These are phyloP conservation scores for Wickerhamiella bombiphila DNA, from an alignment of 805 yeast species.

Conservation along the genomic window DNA sequence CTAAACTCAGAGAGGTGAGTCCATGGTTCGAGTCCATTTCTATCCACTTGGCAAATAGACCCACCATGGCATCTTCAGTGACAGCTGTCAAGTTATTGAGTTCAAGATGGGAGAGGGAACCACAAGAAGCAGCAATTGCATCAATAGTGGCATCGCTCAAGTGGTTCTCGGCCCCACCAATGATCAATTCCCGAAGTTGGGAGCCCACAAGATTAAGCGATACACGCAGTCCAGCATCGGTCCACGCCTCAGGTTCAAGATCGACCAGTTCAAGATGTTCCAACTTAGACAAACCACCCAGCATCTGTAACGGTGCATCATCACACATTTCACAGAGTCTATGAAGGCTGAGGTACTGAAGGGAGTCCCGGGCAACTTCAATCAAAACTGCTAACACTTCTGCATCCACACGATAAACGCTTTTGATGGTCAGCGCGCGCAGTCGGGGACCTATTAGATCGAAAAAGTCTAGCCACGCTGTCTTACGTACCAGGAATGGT, in stretches of 20 bases:
- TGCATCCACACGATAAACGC: constrained; percentile 71
- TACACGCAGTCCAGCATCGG: constrained; percentile 54
- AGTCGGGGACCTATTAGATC: constrained; percentile 40
- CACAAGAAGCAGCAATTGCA: constrained; percentile 38
- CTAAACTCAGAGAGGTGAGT: constrained; percentile 42
- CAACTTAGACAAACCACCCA: constrained; percentile 43
- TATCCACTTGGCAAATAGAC: constrained; percentile 43
- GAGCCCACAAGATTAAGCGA: constrained; percentile 40
- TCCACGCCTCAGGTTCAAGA: constrained; percentile 46
- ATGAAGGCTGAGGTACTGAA: constrained; percentile 46
- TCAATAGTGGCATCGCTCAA: constrained; percentile 40
- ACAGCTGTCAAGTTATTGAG: constrained; percentile 46
- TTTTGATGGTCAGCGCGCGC: constrained; percentile 45
- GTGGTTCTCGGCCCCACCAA: constrained; percentile 55
- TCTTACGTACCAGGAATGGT: constrained; percentile 67
- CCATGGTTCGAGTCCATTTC: constrained; percentile 29
- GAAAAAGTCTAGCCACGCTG: constrained; percentile 66
- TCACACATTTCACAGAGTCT: constrained; percentile 60
- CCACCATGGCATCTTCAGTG: constrained; percentile 50
- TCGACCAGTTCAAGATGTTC: constrained; percentile 50
- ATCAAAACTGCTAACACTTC: constrained; percentile 49
- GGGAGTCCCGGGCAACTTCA: constrained; percentile 36
- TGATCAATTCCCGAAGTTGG: constrained; percentile 37
- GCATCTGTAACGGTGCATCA: constrained; percentile 39
- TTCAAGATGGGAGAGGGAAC: constrained; percentile 38